Evolutionary conservation across 441 rosid species (phyloP).

Genomic region (Pelargonium fulgidum): DNA sequence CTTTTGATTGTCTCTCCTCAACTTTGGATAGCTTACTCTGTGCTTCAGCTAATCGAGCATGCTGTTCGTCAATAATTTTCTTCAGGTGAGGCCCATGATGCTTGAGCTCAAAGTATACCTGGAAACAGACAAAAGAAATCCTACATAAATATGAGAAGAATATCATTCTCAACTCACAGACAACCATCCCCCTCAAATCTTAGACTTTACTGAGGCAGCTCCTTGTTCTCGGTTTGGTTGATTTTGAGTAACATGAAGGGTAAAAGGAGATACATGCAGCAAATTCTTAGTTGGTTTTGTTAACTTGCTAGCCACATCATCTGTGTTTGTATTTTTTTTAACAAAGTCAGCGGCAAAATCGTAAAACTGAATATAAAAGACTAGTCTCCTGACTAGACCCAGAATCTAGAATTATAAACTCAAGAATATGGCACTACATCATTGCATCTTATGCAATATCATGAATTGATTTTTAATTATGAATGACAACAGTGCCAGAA

Average conservation of each 20-base stretch:
- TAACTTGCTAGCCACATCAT: background rate
- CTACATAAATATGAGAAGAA: too few relatives aligned
- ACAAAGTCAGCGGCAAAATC: background rate
- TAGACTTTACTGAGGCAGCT: too few relatives aligned
- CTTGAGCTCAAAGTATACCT: conserved; percentile 53
- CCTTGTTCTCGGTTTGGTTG: too few relatives aligned
- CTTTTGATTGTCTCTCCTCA: conserved; percentile 54
- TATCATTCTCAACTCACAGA: too few relatives aligned
- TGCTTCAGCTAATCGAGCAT: conserved; percentile 53
- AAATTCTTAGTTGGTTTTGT: background rate
- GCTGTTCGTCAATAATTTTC: conserved; percentile 72
- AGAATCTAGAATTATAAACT: background rate
- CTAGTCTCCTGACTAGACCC: too few relatives aligned
- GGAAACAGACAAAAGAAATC: too few relatives aligned
- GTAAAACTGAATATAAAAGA: background rate
- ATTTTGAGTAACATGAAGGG: too few relatives aligned
- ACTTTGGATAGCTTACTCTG: conserved; percentile 55
- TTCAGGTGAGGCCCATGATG: conserved; percentile 84
- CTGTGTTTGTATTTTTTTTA: background rate
- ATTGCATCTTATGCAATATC: background rate
- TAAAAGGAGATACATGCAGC: too few relatives aligned
- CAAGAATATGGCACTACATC: background rate
- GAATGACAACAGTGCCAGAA: background rate
- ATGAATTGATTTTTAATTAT: background rate
- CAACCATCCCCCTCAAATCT: too few relatives aligned